phyloP scores from a whole-genome alignment of 331 rosid species.

The Rosa hybrid region DNA sequence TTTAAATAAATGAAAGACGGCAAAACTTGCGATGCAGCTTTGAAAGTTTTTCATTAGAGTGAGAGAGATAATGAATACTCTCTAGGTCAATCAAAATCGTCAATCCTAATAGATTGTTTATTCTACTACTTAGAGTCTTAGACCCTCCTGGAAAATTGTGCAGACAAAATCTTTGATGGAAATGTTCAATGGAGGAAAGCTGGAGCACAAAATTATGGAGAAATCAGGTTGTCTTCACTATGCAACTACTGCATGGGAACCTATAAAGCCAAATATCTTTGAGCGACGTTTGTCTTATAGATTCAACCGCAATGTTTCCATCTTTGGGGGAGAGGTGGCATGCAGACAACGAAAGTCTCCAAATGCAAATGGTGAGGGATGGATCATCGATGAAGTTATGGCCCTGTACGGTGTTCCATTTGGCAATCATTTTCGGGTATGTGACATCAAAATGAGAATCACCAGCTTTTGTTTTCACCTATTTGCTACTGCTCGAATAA shows the following conservation, averaged over 20 bases:
- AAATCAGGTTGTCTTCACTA: constrained; percentile 64
- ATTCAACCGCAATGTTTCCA: constrained; percentile 52
- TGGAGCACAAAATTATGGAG: constrained; percentile 69
- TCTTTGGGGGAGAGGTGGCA: constrained; percentile 67
- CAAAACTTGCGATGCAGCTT: background rate
- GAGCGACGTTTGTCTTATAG: constrained; percentile 62
- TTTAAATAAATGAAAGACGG: background rate
- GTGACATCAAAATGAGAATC: constrained; percentile 18
- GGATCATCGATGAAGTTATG: constrained; percentile 74
- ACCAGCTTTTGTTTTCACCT: background rate
- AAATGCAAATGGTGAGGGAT: constrained; percentile 43
- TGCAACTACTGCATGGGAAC: constrained; percentile 60
- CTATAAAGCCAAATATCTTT: constrained; percentile 35
- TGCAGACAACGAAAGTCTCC: constrained; percentile 61
- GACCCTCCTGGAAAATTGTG: constrained; percentile 15
- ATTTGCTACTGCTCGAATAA: background rate
- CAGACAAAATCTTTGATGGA: constrained; percentile 63
- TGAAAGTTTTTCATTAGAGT: background rate
- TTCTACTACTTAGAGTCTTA: background rate
- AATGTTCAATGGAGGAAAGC: constrained; percentile 65
- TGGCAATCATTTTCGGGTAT: constrained; percentile 63
- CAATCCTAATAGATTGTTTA: background rate
- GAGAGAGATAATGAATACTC: background rate
- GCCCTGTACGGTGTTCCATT: constrained; percentile 68
- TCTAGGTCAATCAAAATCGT: background rate